Percentiles rank a stretch among this genome's conserved stretches.
These are phyloP conservation scores for Penicillium angulare DNA, from an alignment of 495 filamentous ascomycete genomes.

Conservation along the genomic window DNA sequence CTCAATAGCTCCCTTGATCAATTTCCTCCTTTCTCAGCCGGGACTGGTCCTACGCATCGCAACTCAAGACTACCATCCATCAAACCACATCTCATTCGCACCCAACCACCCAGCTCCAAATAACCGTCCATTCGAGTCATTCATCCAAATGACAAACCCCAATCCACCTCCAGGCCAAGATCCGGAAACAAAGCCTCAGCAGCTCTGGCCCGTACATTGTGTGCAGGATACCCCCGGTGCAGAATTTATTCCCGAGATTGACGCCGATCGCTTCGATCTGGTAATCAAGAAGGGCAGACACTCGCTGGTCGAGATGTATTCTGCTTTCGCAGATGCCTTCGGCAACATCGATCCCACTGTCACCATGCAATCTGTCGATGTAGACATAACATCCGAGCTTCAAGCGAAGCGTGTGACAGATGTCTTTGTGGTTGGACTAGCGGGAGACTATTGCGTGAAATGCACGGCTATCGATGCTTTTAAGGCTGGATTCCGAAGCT, in stretches of 20 bases:
- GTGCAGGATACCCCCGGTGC: constrained; percentile 72
- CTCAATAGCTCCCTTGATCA: constrained; percentile 65
- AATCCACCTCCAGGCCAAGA: constrained; percentile 54
- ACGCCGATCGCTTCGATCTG: constrained; percentile 55
- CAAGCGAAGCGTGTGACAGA: constrained; percentile 60
- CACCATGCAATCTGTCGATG: constrained; percentile 47
- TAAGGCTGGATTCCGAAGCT: constrained; percentile 72
- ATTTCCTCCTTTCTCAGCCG: constrained; percentile 69
- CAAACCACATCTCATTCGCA: constrained; percentile 85
- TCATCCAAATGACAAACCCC: constrained; percentile 59
- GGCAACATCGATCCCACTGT: constrained; percentile 45
- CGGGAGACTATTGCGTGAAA: constrained; percentile 88
- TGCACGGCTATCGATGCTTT: constrained; percentile 74
- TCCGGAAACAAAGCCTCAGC: constrained; percentile 60
- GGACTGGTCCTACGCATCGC: constrained; percentile 69
- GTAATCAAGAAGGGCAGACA: constrained; percentile 78
- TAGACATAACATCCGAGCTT: constrained; percentile 58
- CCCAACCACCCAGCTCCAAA: constrained; percentile 66
- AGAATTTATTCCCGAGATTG: constrained; percentile 71
- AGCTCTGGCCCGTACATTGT: constrained; percentile 90
- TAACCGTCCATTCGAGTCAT: constrained; percentile 65
- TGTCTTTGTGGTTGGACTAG: constrained; percentile 81
- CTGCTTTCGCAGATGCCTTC: constrained; percentile 78
- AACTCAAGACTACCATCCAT: constrained; percentile 88
- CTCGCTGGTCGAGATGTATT: constrained; percentile 83